These are phyloP conservation scores for Fusarium domesticum DNA, from an alignment of 2,329 filamentous ascomycete genomes.

Conservation along the genomic window DNA sequence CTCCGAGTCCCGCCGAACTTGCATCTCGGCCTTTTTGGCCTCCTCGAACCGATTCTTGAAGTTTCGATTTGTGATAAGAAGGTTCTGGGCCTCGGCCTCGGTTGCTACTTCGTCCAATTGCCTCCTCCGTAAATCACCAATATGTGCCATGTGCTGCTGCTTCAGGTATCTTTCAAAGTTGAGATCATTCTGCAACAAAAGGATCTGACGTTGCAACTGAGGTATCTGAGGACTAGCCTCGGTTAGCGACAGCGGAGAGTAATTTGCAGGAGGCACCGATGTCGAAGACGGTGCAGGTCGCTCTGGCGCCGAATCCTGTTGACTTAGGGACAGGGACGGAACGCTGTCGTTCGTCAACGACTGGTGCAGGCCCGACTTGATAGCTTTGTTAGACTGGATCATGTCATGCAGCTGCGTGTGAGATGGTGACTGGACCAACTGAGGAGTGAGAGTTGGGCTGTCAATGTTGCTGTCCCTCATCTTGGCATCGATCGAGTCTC, in stretches of 20 bases:
- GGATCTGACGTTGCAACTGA: slow-evolving; percentile 69
- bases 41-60: slow-evolving; percentile 71
- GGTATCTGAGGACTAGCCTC: slow-evolving; percentile 42
- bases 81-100: slow-evolving; percentile 78
- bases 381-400: slow-evolving; percentile 57
- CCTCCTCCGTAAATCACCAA: slow-evolving; percentile 71
- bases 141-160: slow-evolving; percentile 77
- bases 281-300: slow-evolving; percentile 30
- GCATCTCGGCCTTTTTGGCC: slow-evolving; percentile 66
- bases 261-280: slow-evolving; percentile 29
- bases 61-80: slow-evolving; percentile 72
- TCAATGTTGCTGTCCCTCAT: slow-evolving; percentile 44
- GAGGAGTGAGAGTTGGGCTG: slow-evolving; percentile 61
- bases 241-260: slow-evolving; percentile 30
- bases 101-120: slow-evolving; percentile 74
- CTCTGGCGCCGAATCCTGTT: slow-evolving; percentile 47
- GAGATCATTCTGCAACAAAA: slow-evolving; percentile 73
- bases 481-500: slow-evolving; percentile 38
- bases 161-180: slow-evolving; percentile 83
- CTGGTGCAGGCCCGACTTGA: slow-evolving; percentile 55
- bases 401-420: slow-evolving; percentile 59
- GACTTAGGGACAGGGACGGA: slow-evolving; percentile 50
- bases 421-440: slow-evolving; percentile 46
- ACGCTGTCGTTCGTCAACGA: slow-evolving; percentile 57
- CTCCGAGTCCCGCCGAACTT: slow-evolving; percentile 69